phyloP scores from a whole-genome alignment of 768 basidiomycete genomes.

The Lyophyllum atratum region DNA sequence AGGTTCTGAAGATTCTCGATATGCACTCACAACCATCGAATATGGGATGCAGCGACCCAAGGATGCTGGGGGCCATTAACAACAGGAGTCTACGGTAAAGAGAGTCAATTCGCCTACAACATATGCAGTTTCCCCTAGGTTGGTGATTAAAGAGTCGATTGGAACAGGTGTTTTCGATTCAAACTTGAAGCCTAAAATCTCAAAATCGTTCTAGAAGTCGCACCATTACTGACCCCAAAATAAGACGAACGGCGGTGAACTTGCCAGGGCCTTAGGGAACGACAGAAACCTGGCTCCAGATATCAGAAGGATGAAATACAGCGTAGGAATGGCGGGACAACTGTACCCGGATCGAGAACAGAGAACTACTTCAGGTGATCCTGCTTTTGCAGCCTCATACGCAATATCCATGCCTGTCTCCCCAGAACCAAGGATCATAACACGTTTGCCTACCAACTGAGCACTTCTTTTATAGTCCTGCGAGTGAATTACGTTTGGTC shows the following conservation, averaged over 20 bases:
- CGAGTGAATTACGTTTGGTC: conserved; percentile 46
- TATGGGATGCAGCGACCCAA: conserved; percentile 55
- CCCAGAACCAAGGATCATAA: conserved; percentile 60
- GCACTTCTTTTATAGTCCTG: conserved; percentile 48
- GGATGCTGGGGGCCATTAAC: conserved; percentile 41
- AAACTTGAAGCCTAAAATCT: conserved; percentile 50
- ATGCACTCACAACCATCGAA: conserved; percentile 55
- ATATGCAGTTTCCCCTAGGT: conserved; percentile 55
- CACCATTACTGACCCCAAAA: not conserved
- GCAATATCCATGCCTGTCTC: conserved; percentile 68
- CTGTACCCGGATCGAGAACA: conserved; percentile 51
- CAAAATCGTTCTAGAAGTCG: conserved; percentile 50
- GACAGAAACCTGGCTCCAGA: conserved; percentile 45
- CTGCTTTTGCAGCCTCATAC: conserved; percentile 49
- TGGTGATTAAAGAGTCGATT: conserved; percentile 55
- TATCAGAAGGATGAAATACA: not conserved
- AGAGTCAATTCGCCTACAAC: conserved; percentile 35
- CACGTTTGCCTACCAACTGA: conserved; percentile 44
- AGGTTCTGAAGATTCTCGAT: not conserved
- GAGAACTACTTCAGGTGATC: conserved; percentile 51
- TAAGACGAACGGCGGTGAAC: conserved; percentile 4
- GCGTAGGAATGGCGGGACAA: not conserved
- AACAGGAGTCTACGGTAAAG: not conserved
- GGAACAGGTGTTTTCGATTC: conserved; percentile 40
- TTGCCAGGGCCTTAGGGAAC: conserved; percentile 56